Percentiles rank a stretch among this genome's conserved stretches.
Conservation (phyloP, 1,284 basidiomycete genomes). For the Malassezia furfur region DNA sequence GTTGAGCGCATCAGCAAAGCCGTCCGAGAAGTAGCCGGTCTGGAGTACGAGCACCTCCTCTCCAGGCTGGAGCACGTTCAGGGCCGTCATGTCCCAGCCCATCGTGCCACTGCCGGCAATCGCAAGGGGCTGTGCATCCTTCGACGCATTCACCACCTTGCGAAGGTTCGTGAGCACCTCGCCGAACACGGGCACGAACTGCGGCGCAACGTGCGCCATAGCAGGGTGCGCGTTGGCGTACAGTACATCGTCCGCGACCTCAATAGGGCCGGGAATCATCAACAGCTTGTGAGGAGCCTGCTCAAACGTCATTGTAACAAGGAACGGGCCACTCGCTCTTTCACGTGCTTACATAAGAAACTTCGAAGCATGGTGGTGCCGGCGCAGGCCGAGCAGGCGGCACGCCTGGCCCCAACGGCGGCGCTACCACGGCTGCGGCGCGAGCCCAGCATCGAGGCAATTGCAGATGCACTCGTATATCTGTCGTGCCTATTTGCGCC, state of each 20-base stretch:
- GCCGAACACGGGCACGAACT: conserved; percentile 80
- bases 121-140: conserved; percentile 56
- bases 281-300: conserved; percentile 31
- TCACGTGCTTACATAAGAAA: background rate
- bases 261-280: conserved; percentile 69
- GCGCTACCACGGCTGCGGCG: conserved; percentile 11
- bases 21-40: conserved; percentile 47
- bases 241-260: conserved; percentile 65
- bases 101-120: conserved; percentile 89
- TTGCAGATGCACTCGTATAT: conserved; percentile 3
- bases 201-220: conserved; percentile 67
- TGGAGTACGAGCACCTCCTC: conserved; percentile 73
- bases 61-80: conserved; percentile 69
- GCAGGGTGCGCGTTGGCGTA: conserved; percentile 45
- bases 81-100: conserved; percentile 60
- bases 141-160: conserved; percentile 56
- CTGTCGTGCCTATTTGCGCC: conserved; percentile 6
- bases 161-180: conserved; percentile 80
- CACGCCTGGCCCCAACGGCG: conserved; percentile 8
- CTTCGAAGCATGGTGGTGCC: background rate
- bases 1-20: conserved; percentile 50
- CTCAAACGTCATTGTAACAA: conserved; percentile 7
- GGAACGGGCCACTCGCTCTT: background rate
- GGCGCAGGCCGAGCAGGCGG: background rate
- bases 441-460: conserved; percentile 1